Evolutionary conservation across 768 basidiomycete species (phyloP).

Genomic region (Suillus weaverae): DNA sequence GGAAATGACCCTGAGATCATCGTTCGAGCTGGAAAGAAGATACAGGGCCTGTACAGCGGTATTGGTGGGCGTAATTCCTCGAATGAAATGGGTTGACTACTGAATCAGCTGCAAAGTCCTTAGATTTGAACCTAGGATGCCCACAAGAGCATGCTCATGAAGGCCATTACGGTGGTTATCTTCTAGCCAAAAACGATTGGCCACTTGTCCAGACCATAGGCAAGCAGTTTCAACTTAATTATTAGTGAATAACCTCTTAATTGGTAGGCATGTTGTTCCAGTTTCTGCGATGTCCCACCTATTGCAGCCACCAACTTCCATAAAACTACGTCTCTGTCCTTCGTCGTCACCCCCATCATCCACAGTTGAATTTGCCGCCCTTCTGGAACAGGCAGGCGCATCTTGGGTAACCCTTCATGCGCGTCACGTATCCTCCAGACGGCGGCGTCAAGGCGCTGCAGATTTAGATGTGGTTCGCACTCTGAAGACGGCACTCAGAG

Average conservation of each 20-base stretch:
- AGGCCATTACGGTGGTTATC: constrained; percentile 72
- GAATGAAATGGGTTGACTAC: neutral
- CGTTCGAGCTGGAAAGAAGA: constrained; percentile 57
- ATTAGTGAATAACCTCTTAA: neutral
- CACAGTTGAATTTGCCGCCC: constrained; percentile 56
- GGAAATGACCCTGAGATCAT: constrained; percentile 68
- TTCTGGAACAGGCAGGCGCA: constrained; percentile 63
- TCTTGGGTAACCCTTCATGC: constrained; percentile 76
- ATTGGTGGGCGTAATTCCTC: constrained; percentile 50
- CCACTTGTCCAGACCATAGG: constrained; percentile 64
- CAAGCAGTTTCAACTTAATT: constrained; percentile 26
- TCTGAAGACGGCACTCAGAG: constrained; percentile 48
- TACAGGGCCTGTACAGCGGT: constrained; percentile 63
- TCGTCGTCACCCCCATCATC: constrained; percentile 38
- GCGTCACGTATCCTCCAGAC: constrained; percentile 65
- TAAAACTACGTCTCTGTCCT: constrained; percentile 64
- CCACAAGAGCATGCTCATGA: constrained; percentile 69
- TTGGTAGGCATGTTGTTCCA: constrained; percentile 24
- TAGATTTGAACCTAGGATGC: constrained; percentile 82
- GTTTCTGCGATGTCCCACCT: constrained; percentile 66
- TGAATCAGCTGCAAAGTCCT: constrained; percentile 13
- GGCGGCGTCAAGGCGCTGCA: constrained; percentile 73
- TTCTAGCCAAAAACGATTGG: constrained; percentile 76
- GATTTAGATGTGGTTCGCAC: constrained; percentile 58
- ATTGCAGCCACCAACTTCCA: constrained; percentile 62